A percentile compares a stretch with the other conserved stretches of the same genome.
These are phyloP conservation scores for Rhizophora apiculata DNA, from an alignment of 345 rosid species.

Conservation along the genomic window DNA sequence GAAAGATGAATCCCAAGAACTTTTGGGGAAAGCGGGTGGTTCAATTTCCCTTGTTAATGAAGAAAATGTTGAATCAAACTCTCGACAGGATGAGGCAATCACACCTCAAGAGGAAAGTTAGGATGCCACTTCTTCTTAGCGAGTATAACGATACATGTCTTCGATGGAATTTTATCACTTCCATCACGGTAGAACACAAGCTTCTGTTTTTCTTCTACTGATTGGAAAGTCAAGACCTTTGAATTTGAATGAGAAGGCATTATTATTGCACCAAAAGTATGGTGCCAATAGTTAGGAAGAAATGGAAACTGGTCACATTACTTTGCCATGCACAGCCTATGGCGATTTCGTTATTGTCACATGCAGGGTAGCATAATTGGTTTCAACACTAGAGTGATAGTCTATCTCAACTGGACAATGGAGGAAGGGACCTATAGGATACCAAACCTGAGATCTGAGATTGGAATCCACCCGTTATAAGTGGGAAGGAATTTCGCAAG, in stretches of 20 bases:
- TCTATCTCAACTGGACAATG: no score
- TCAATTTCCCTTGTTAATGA: slow-evolving; percentile 22
- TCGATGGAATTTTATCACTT: not conserved
- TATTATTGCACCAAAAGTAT: not conserved
- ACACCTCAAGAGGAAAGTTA: slow-evolving; percentile 17
- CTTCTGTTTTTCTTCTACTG: not conserved
- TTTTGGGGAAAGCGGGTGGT: slow-evolving; percentile 8
- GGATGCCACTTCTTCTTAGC: slow-evolving; percentile 1
- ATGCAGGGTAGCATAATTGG: not conserved
- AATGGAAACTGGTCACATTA: not conserved
- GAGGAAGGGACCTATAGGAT: no score
- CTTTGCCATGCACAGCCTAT: not conserved
- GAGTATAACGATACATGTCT: slow-evolving; percentile 9
- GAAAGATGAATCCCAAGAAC: slow-evolving; percentile 24
- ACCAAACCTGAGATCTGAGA: no score
- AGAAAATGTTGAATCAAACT: slow-evolving; percentile 23
- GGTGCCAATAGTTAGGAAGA: not conserved
- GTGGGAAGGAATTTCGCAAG: no score
- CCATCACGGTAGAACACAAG: not conserved
- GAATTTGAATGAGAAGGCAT: not conserved
- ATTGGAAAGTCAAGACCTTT: not conserved
- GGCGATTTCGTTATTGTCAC: not conserved
- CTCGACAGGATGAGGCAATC: not conserved
- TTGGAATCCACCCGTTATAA: no score
- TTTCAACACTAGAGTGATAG: not conserved